Percentiles rank a stretch among this genome's conserved stretches.
These are phyloP conservation scores for Ministeria vibrans DNA, from an alignment of 78 protist species.

Conservation along the genomic window DNA sequence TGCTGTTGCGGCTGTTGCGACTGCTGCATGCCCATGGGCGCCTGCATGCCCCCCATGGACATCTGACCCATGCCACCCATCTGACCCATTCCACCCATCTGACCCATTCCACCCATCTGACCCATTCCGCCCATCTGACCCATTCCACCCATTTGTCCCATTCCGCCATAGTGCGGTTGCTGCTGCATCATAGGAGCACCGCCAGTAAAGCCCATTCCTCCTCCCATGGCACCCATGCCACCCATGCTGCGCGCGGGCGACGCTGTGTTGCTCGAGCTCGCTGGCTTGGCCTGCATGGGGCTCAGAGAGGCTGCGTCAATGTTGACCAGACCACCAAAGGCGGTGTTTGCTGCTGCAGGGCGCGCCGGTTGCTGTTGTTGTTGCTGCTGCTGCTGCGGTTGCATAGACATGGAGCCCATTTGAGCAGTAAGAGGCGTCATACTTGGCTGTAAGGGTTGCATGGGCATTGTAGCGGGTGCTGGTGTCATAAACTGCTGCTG, in stretches of 20 bases:
- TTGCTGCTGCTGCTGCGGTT: slow-evolving; percentile 10
- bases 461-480: not conserved
- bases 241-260: not conserved
- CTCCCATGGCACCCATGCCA: not conserved
- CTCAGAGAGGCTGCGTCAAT: not conserved
- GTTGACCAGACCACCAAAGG: not conserved
- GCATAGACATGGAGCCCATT: not conserved
- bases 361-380: not conserved
- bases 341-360: not conserved
- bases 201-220: not conserved
- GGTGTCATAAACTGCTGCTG: not conserved
- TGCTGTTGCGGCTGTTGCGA: too few species aligned
- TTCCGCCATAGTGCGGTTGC: not conserved
- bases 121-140: not conserved
- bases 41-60: too few species aligned
- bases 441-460: not conserved
- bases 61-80: too few species aligned
- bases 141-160: not conserved
- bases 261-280: not conserved
- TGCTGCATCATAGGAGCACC: not conserved
- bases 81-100: too few species aligned
- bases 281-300: not conserved
- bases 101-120: too few species aligned
- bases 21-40: too few species aligned
- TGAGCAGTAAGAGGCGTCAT: not conserved